These are phyloP conservation scores for Candida gigantensis DNA, from an alignment of 1,139 yeast genomes.

Conservation along the genomic window DNA sequence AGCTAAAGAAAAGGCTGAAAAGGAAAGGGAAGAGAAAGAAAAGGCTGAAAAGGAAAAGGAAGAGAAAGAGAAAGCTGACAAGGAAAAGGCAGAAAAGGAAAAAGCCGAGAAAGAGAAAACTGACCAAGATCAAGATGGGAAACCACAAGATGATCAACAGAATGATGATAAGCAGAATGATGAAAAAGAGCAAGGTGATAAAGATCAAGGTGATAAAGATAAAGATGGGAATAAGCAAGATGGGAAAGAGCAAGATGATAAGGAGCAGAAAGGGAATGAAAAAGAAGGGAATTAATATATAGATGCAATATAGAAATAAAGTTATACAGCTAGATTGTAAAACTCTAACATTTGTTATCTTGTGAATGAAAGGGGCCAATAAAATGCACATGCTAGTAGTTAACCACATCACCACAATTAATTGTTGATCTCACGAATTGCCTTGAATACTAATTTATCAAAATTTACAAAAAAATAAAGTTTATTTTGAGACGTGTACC, in stretches of 20 bases:
- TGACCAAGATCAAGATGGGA: too few relatives aligned
- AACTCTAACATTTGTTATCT: too few relatives aligned
- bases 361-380: too few relatives aligned
- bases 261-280: not conserved
- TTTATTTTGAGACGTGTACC: too few relatives aligned
- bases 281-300: not conserved
- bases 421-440: too few relatives aligned
- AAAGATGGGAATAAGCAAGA: not conserved
- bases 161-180: not conserved
- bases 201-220: not conserved
- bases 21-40: constrained; percentile 1
- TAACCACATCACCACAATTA: too few relatives aligned
- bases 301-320: not conserved
- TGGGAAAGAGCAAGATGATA: not conserved
- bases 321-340: too few relatives aligned
- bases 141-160: not conserved
- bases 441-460: too few relatives aligned
- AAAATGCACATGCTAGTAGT: too few relatives aligned
- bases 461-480: too few relatives aligned
- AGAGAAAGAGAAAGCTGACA: not conserved
- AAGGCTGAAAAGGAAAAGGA: not conserved
- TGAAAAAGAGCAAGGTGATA: not conserved
- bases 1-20: constrained; percentile 1
- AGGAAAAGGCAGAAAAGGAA: constrained; percentile 1
- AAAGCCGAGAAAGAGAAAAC: not conserved